A percentile compares a stretch with the other conserved stretches of the same genome.
These are phyloP conservation scores for Nemania serpens DNA, from an alignment of 2,329 filamentous ascomycete species.

Conservation along the genomic window DNA sequence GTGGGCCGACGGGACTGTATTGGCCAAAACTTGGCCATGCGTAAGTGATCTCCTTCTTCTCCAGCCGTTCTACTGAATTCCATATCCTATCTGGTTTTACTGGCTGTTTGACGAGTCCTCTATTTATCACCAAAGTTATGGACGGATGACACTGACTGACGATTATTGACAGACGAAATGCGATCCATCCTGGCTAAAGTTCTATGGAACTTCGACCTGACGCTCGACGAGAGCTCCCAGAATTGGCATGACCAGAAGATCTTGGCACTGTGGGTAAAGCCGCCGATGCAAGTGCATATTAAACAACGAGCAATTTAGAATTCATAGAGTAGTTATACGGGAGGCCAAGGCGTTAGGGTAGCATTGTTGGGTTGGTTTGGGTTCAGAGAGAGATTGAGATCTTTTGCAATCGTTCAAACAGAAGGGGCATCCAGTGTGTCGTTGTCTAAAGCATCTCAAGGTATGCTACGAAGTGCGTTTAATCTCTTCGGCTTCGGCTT, in stretches of 20 bases:
- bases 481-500: too few relatives aligned
- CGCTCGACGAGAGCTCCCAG: slow-evolving; percentile 29
- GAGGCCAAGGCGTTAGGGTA: slow-evolving; percentile 11
- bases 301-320: slow-evolving; percentile 13
- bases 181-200: slow-evolving; percentile 36
- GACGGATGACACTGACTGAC: not conserved
- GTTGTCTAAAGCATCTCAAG: not conserved
- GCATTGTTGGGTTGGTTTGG: not conserved
- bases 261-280: slow-evolving; percentile 36
- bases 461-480: not conserved
- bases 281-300: slow-evolving; percentile 32
- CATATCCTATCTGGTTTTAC: too few relatives aligned
- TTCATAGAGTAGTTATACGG: not conserved
- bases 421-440: not conserved
- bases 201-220: slow-evolving; percentile 37
- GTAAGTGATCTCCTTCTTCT: slow-evolving; percentile 10
- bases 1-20: slow-evolving; percentile 35
- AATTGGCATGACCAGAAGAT: slow-evolving; percentile 36
- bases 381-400: not conserved
- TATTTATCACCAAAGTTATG: not conserved
- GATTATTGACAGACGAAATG: slow-evolving; percentile 33
- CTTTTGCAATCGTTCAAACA: not conserved
- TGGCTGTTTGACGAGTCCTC: too few relatives aligned
- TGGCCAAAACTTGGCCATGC: slow-evolving; percentile 33
- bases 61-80: too few relatives aligned